A percentile compares a stretch with the other conserved stretches of the same genome.
Evolutionary conservation across 1,284 basidiomycete species (phyloP).

Genomic region (Fomitopsis pinicola): DNA sequence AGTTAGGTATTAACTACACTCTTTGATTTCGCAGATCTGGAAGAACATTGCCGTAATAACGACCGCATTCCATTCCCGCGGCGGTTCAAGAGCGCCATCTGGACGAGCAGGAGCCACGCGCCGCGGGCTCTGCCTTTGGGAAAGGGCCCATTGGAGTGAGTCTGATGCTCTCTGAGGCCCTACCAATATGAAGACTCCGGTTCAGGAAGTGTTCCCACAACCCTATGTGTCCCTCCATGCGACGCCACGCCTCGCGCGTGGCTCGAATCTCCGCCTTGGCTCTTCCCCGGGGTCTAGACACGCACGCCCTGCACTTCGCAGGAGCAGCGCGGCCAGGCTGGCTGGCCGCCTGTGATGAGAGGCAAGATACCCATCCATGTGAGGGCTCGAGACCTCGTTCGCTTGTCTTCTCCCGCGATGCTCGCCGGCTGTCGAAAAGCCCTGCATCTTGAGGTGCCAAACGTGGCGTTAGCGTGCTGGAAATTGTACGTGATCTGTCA

Average conservation of each 20-base stretch:
- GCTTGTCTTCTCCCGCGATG: slow-evolving; percentile 32
- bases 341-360: neutral
- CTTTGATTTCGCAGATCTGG: neutral
- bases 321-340: neutral
- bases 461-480: slow-evolving; percentile 28
- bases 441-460: slow-evolving; percentile 15
- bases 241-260: slow-evolving; percentile 1
- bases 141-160: neutral
- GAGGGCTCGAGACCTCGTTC: slow-evolving; percentile 5
- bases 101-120: neutral
- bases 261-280: neutral
- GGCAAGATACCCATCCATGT: slow-evolving; percentile 3
- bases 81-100: neutral
- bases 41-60: neutral
- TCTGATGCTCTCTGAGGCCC: neutral
- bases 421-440: slow-evolving; percentile 22
- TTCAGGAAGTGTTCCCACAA: neutral
- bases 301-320: neutral
- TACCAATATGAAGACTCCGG: neutral
- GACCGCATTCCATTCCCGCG: neutral
- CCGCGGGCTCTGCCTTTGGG: neutral
- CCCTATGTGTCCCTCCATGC: neutral
- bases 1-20: neutral
- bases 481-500: slow-evolving; percentile 24
- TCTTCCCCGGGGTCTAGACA: slow-evolving; percentile 5